These are phyloP conservation scores for Ampelocalamus luodianensis DNA, from an alignment of 176 grass and related monocot species.

Conservation along the genomic window DNA sequence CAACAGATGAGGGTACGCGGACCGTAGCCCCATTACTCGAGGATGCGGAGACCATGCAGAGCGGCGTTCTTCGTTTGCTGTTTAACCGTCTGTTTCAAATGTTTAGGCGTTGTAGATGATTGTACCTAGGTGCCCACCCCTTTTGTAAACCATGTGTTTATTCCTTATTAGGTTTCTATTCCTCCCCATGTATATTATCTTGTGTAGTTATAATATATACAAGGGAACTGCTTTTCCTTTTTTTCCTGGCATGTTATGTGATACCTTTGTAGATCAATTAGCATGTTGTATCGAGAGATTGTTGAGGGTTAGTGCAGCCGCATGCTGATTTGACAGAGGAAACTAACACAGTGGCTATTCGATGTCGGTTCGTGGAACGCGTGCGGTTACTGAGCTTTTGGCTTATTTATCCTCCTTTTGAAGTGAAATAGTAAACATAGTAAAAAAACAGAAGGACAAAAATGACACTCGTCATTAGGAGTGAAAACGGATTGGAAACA, in stretches of 20 bases:
- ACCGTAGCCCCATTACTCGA: neutral
- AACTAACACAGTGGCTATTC: neutral
- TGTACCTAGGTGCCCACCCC: slow-evolving; percentile 27
- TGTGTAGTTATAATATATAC: slow-evolving; percentile 19
- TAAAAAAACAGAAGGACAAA: no score
- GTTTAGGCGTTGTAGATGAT: slow-evolving; percentile 40
- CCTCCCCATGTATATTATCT: slow-evolving; percentile 26
- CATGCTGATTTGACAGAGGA: neutral
- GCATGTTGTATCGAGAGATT: neutral
- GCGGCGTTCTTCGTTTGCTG: neutral
- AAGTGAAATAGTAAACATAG: no score
- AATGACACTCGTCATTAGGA: no score
- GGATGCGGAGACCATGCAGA: no score
- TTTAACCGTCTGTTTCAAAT: neutral
- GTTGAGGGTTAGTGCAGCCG: neutral
- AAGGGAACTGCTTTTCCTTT: neutral
- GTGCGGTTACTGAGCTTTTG: no score
- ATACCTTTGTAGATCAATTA: neutral
- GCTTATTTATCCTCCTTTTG: no score
- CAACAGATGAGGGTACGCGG: neutral
- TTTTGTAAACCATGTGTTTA: neutral
- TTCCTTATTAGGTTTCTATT: neutral
- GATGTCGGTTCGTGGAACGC: no score
- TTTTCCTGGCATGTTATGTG: neutral
- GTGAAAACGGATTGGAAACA: no score